Evolutionary conservation across 345 rosid genomes (phyloP).

Genomic region (Raphanus raphanistrum): DNA sequence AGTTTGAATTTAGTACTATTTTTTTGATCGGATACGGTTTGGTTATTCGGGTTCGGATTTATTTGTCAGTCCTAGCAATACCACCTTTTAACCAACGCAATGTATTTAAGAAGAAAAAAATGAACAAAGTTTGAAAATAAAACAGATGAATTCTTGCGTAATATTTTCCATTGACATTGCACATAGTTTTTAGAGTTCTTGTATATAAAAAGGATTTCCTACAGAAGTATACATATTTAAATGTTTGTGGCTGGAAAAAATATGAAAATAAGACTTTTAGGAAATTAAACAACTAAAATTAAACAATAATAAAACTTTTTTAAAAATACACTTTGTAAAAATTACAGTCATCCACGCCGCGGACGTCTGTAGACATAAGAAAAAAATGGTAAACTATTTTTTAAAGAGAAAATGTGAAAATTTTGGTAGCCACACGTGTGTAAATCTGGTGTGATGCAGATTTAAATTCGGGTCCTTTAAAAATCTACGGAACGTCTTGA

Average conservation of each 20-base stretch:
- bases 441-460: too few relatives aligned
- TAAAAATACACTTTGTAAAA: neutral
- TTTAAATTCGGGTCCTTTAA: too few relatives aligned
- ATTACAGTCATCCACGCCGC: neutral
- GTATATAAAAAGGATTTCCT: neutral
- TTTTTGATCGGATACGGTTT: too few relatives aligned
- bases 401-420: too few relatives aligned
- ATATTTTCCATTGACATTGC: neutral
- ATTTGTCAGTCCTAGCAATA: too few relatives aligned
- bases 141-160: neutral
- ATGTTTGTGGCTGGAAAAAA: neutral
- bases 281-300: neutral
- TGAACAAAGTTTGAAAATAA: neutral
- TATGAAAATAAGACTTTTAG: neutral
- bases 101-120: neutral
- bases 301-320: neutral
- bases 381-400: too few relatives aligned
- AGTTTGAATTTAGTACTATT: too few relatives aligned
- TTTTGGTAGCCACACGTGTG: too few relatives aligned
- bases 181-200: neutral
- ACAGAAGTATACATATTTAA: neutral
- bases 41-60: too few relatives aligned
- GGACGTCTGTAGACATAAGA: too few relatives aligned
- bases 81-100: slow-evolving; percentile 19
- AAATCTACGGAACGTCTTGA: too few relatives aligned